These are phyloP conservation scores for Ophiostoma populinum DNA, from an alignment of 2,329 filamentous ascomycete species.

Conservation along the genomic window DNA sequence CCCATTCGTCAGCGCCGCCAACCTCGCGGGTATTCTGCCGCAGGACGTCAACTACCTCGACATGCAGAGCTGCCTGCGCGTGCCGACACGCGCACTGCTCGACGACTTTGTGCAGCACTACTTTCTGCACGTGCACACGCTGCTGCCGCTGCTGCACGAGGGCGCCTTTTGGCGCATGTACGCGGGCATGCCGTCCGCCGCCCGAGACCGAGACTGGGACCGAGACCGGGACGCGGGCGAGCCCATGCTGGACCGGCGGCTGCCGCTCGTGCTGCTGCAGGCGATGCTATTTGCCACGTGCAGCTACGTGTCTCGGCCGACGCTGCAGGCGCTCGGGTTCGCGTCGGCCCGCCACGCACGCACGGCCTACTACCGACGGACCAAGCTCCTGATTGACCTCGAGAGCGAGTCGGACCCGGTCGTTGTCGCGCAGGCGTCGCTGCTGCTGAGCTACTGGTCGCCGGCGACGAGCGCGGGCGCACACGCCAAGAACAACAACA, in stretches of 20 bases:
- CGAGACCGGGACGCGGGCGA: no score
- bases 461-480: conserved; percentile 3
- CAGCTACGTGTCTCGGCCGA: conserved; percentile 9
- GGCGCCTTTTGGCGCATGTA: conserved; percentile 31
- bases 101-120: conserved; percentile 32
- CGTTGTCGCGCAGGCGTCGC: conserved; percentile 23
- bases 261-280: conserved; percentile 27
- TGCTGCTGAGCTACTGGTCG: conserved; percentile 27
- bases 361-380: conserved; percentile 9
- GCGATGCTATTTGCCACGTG: conserved; percentile 23
- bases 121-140: conserved; percentile 28
- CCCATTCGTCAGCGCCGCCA: conserved; percentile 24
- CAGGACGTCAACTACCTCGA: conserved; percentile 30
- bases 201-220: no score
- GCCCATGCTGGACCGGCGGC: conserved; percentile 15
- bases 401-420: conserved; percentile 25
- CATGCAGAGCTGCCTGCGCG: conserved; percentile 26
- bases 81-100: conserved; percentile 24
- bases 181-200: no score
- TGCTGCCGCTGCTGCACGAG: conserved; percentile 27
- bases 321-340: conserved; percentile 10
- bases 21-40: conserved; percentile 21
- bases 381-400: conserved; percentile 23
- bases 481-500: conserved; percentile 11
- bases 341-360: conserved; percentile 8